Evolutionary conservation across 495 filamentous ascomycete species (phyloP).

Genomic region (Penicillium samsonianum): DNA sequence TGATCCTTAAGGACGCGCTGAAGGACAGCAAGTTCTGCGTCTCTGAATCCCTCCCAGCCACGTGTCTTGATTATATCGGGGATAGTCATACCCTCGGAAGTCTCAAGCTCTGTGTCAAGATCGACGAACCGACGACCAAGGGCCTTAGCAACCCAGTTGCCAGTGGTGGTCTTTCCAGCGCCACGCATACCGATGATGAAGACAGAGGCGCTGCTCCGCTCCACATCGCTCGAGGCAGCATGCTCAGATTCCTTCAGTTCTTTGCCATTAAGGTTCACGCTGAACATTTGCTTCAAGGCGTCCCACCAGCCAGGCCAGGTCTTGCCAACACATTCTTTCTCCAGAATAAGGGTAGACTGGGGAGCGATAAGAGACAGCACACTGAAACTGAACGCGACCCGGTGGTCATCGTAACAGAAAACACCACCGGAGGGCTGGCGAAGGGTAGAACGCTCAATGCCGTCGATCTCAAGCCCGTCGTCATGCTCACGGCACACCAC

Average conservation of each 20-base stretch:
- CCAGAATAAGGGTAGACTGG: conserved; percentile 71
- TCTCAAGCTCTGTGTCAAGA: conserved; percentile 84
- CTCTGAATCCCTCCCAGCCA: conserved; percentile 89
- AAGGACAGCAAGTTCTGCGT: conserved; percentile 75
- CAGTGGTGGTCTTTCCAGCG: conserved; percentile 93
- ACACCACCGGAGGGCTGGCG: conserved; percentile 65
- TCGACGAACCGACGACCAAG: conserved; percentile 80
- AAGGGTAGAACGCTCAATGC: conserved; percentile 61
- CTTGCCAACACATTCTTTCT: conserved; percentile 92
- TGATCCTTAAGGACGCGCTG: conserved; percentile 71
- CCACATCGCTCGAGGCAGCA: conserved; percentile 27
- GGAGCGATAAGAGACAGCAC: conserved; percentile 82
- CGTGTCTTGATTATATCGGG: conserved; percentile 76
- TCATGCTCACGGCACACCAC: conserved; percentile 84
- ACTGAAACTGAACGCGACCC: conserved; percentile 97
- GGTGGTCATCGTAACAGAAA: conserved; percentile 96
- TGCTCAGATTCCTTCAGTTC: conserved; percentile 55
- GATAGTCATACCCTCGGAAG: conserved; percentile 67
- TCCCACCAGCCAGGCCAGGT: conserved; percentile 99
- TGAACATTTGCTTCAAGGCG: conserved; percentile 71
- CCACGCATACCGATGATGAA: conserved; percentile 98
- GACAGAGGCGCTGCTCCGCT: conserved; percentile 60
- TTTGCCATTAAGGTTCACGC: conserved; percentile 68
- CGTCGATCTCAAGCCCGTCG: conserved; percentile 86
- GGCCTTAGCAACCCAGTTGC: conserved; percentile 74